Evolutionary conservation across 1,284 basidiomycete species (phyloP).

Genomic region (Peniophora sp.): DNA sequence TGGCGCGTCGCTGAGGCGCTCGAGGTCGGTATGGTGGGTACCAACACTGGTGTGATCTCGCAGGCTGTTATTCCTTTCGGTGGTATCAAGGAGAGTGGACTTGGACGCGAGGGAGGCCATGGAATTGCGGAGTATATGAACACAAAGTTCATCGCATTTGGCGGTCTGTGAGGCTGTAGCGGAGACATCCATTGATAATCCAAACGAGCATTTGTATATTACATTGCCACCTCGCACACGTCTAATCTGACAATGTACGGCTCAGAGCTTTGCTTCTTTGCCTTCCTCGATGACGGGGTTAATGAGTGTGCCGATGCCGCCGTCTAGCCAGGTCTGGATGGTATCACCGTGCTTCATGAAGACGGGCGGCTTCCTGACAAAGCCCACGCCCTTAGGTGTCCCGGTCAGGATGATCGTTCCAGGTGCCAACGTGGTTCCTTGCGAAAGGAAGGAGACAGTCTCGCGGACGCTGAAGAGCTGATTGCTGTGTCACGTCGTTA

Average conservation of each 20-base stretch:
- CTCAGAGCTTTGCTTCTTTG: conserved; percentile 3
- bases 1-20: conserved; percentile 98
- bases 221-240: neutral
- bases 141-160: conserved; percentile 73
- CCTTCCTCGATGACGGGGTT: conserved; percentile 69
- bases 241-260: neutral
- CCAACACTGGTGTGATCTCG: conserved; percentile 79
- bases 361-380: conserved; percentile 59
- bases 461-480: conserved; percentile 69
- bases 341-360: conserved; percentile 75
- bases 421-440: conserved; percentile 79
- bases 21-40: conserved; percentile 94
- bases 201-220: conserved; percentile 5
- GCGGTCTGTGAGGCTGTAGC: conserved; percentile 14
- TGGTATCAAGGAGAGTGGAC: conserved; percentile 83
- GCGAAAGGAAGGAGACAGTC: conserved; percentile 74
- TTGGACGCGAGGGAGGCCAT: conserved; percentile 72
- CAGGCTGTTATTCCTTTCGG: conserved; percentile 89
- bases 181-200: neutral
- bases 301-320: conserved; percentile 65
- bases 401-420: conserved; percentile 81
- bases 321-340: conserved; percentile 56
- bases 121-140: conserved; percentile 84
- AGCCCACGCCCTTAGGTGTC: conserved; percentile 74
- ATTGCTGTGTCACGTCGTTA: conserved; percentile 32